Percentiles rank a stretch among this genome's conserved stretches.
Conservation (phyloP, 495 filamentous ascomycete genomes). For the Letharia lupina region DNA sequence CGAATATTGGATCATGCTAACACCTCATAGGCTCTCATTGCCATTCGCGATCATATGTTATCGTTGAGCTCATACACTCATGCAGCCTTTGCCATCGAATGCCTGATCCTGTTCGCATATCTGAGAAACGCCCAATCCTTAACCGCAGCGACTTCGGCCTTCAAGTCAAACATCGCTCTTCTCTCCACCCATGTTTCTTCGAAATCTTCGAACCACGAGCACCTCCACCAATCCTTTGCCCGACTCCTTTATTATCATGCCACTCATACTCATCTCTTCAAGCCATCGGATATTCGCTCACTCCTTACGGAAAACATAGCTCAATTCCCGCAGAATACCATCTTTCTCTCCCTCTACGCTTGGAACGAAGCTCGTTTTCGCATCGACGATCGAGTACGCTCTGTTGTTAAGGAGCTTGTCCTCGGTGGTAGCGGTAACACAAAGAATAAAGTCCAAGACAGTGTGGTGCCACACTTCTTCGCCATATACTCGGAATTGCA, state of each 20-base stretch:
- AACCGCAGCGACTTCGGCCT: slow-evolving; percentile 39
- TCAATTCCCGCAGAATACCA: slow-evolving; percentile 66
- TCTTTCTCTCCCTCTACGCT: slow-evolving; percentile 62
- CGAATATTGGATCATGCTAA: neutral
- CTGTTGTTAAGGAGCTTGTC: slow-evolving; percentile 43
- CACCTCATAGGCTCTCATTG: slow-evolving; percentile 43
- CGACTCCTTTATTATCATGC: slow-evolving; percentile 63
- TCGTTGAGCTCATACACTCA: slow-evolving; percentile 36
- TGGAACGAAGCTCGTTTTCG: slow-evolving; percentile 62
- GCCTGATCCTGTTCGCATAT: slow-evolving; percentile 56
- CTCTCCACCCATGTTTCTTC: slow-evolving; percentile 28
- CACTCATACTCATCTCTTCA: slow-evolving; percentile 47
- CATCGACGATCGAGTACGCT: slow-evolving; percentile 64
- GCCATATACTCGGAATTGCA: slow-evolving; percentile 57
- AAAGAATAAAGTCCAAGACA: slow-evolving; percentile 31
- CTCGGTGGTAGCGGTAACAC: slow-evolving; percentile 23
- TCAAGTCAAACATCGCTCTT: slow-evolving; percentile 38
- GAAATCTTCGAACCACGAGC: slow-evolving; percentile 36
- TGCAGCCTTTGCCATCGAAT: slow-evolving; percentile 50
- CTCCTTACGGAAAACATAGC: slow-evolving; percentile 49
- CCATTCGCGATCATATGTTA: slow-evolving; percentile 48
- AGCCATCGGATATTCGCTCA: slow-evolving; percentile 52
- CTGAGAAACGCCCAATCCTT: slow-evolving; percentile 37
- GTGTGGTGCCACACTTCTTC: slow-evolving; percentile 52
- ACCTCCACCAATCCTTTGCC: slow-evolving; percentile 57